Evolutionary conservation across 2,329 filamentous ascomycete species (phyloP), one percentile per base, ranked within the genome.

Genomic region (Eutypa lata): DNA sequence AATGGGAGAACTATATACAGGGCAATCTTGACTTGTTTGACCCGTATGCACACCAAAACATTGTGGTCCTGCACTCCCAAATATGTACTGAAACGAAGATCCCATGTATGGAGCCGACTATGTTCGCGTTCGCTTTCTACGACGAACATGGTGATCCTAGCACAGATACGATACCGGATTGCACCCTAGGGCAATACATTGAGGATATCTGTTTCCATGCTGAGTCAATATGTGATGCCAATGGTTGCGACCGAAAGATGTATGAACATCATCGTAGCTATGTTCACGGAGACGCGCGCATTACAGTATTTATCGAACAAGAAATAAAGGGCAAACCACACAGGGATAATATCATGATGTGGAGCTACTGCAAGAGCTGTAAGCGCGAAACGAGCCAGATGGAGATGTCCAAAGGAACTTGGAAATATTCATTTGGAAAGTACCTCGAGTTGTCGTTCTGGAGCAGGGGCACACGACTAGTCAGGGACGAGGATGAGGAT

Each of bases 341-440:
- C 46, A 59, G 57, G 31, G 84, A 90, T 58, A 89, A 87, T 2
- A 96, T 99, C 52, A 82, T 92, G 53, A 97, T 99, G 91, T 99
- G 95, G 95, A 97, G 91, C 60, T 91, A 88, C 62, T 99, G 94
- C 75, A 94, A 96, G 63, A 80, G 90, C 28, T 99, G 95, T 70
- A 87, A 90, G 49, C 90, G 90, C 60, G 92, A 97, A 67, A 96
- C 93, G 0, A 89, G 91, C 38, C 86, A 92, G 47, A 89, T 90
- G 60, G 86, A 88, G 31, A 97, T 99, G 91, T 97, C 93, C 1
- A 86, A 91, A 52, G 91, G 86, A 63, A 95, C 92, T 0, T 99
- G 91, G 89, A 97, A 95, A 68, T 99, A 99, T 69, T 99, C 94
- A 0, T 96, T 99, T 65, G 94, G 91, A 11, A 99, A 99, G 71